Evolutionary conservation across 2,329 filamentous ascomycete genomes (phyloP), one percentile per base, ranked within the genome.

Genomic region (Botrytis cinerea): DNA sequence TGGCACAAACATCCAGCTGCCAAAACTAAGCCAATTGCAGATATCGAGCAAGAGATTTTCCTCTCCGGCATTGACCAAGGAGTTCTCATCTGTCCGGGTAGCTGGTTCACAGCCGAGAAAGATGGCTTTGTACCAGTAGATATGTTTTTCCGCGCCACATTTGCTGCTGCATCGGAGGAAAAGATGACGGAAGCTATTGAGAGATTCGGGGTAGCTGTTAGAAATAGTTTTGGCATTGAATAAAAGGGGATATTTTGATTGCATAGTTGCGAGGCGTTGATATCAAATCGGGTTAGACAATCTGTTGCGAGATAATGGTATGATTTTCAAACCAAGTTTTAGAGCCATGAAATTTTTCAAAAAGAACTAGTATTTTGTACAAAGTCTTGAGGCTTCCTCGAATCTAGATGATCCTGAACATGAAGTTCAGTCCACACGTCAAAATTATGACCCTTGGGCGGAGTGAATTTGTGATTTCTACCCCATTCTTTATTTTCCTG

Each of bases 1-100:
- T 88, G 89, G 79, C 85, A 84, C 32, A 86, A 87, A 75, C 93
- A 95, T 78, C 93, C 93, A 0, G 83, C 87, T 20, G 86, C 86
- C 51, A 81, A 81, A 2, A 83, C 79, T 22, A 88, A 87, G 76
- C 84, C 82, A 67, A 84, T 93, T 64, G 81, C 88, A 38, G 89
- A 89, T 51, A 86, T 99, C 60, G 96, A 99, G 82, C 91, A 97
- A 78, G 90, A 93, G 72, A 94, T 99, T 62, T 98, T 97, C 85
- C 83, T 92, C 78, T 86, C 88, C 0, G 91, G 91, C 75, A 91
- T 98, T 73, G 88, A 90, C 5, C 88, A 92, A 78, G 92, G 93
- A 35, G 93, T 96, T 7, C 86, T 99, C 63, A 86, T 96, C 2
- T 94, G 93, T 74, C 88, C 93, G 66, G 96, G 96, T 5, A 95